phyloP scores from a whole-genome alignment of 2,329 filamentous ascomycete species.

The Zopfia rhizophila region DNA sequence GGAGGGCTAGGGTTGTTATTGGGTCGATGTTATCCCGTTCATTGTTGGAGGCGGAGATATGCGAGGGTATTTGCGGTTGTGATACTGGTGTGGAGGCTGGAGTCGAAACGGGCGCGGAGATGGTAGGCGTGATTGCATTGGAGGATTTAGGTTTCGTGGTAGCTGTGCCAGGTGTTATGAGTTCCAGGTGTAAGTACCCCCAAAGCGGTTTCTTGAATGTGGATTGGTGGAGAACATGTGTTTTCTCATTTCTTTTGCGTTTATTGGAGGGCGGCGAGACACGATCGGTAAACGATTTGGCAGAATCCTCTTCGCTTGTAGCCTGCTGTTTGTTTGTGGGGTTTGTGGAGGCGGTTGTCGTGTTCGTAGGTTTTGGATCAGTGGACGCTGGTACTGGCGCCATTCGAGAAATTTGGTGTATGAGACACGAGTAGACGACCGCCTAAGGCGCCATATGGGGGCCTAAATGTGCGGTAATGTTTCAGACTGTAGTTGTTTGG shows the following conservation, averaged over 20 bases:
- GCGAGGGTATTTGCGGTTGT: conserved; percentile 9
- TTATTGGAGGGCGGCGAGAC: conserved; percentile 25
- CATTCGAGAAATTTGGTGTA: no score
- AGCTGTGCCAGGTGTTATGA: conserved; percentile 41
- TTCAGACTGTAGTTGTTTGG: conserved; percentile 1
- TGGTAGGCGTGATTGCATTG: conserved; percentile 13
- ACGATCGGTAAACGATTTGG: no score
- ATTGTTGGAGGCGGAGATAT: conserved; percentile 3
- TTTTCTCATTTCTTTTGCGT: conserved; percentile 28
- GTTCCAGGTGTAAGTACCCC: conserved; percentile 56
- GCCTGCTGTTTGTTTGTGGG: conserved; percentile 9
- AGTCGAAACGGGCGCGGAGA: conserved; percentile 9
- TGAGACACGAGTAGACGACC: no score
- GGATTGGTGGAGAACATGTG: conserved; percentile 42
- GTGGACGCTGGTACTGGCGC: background rate
- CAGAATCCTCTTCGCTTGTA: background rate
- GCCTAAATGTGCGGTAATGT: background rate
- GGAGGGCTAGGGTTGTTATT: conserved; percentile 70
- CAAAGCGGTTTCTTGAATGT: conserved; percentile 53
- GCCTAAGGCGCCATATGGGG: no score
- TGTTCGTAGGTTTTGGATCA: background rate
- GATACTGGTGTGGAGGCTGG: background rate
- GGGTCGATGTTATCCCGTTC: conserved; percentile 67
- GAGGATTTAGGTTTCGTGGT: no score
- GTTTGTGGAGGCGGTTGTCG: conserved; percentile 9